phyloP scores from a whole-genome alignment of 306 rosid species.

The Amphicarpaea edgeworthii region DNA sequence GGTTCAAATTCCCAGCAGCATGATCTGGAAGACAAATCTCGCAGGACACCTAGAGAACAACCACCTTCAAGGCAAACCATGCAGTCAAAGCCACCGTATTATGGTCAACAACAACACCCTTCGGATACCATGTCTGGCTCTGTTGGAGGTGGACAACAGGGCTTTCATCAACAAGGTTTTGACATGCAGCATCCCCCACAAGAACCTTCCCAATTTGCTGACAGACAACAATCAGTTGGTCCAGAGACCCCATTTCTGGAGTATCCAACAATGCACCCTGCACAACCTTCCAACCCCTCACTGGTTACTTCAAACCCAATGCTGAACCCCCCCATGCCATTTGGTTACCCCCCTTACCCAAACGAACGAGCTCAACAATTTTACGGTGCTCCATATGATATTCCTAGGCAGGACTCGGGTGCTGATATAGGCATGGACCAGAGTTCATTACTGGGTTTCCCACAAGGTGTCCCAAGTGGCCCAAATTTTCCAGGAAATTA shows the following conservation, averaged over 20 bases:
- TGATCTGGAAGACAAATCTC: slow-evolving; percentile 81
- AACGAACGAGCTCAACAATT: slow-evolving; percentile 79
- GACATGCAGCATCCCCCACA: slow-evolving; percentile 76
- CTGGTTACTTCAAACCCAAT: slow-evolving; percentile 75
- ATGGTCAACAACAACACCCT: slow-evolving; percentile 76
- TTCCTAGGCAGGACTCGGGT: slow-evolving; percentile 74
- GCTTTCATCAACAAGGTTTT: slow-evolving; percentile 71
- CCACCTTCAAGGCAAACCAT: slow-evolving; percentile 66
- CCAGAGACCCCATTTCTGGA: slow-evolving; percentile 67
- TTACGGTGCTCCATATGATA: slow-evolving; percentile 76
- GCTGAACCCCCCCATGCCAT: slow-evolving; percentile 75
- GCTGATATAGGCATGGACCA: slow-evolving; percentile 74
- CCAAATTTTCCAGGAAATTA: slow-evolving; percentile 64
- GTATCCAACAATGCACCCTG: slow-evolving; percentile 75
- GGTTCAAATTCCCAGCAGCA: slow-evolving; percentile 78
- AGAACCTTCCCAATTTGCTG: slow-evolving; percentile 70
- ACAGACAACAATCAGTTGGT: slow-evolving; percentile 74
- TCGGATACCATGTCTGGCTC: slow-evolving; percentile 62
- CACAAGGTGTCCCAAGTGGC: slow-evolving; percentile 65
- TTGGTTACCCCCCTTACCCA: slow-evolving; percentile 72
- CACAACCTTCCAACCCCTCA: slow-evolving; percentile 63
- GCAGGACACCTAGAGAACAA: slow-evolving; percentile 77
- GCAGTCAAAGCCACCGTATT: slow-evolving; percentile 71
- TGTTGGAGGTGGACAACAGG: slow-evolving; percentile 52
- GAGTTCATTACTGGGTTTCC: slow-evolving; percentile 75